phyloP scores from a whole-genome alignment of 371 early-diverging fungal species.

The Saksenaea vasiformis region DNA sequence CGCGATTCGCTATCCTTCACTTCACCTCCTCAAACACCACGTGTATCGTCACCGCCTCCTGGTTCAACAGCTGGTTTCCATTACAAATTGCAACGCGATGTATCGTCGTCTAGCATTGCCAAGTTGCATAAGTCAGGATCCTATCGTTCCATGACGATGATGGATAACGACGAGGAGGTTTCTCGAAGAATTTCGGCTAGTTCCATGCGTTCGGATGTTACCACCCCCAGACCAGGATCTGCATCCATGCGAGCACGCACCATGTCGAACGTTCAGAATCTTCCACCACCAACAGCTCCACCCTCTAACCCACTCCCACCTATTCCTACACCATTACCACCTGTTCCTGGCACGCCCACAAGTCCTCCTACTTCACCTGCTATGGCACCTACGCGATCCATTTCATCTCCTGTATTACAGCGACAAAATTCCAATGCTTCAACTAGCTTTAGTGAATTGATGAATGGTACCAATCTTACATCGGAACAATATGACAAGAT shows the following conservation, averaged over 20 bases:
- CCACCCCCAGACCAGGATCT: slow-evolving; percentile 11
- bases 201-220: slow-evolving; percentile 24
- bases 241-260: slow-evolving; percentile 18
- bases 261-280: slow-evolving; percentile 9
- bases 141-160: slow-evolving; percentile 21
- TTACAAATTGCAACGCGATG: slow-evolving; percentile 28
- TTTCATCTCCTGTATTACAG: slow-evolving; percentile 10
- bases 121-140: slow-evolving; percentile 41
- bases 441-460: slow-evolving; percentile 27
- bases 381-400: not conserved
- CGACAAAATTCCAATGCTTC: slow-evolving; percentile 25
- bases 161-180: slow-evolving; percentile 9
- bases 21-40: slow-evolving; percentile 47
- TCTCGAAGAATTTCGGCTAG: slow-evolving; percentile 16
- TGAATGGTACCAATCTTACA: slow-evolving; percentile 24
- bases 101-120: slow-evolving; percentile 25
- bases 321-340: slow-evolving; percentile 40
- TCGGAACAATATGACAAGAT: slow-evolving; percentile 50
- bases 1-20: slow-evolving; percentile 27
- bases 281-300: slow-evolving; percentile 51
- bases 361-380: slow-evolving; percentile 11
- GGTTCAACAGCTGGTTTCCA: slow-evolving; percentile 17
- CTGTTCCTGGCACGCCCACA: slow-evolving; percentile 17
- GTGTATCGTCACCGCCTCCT: slow-evolving; percentile 29
- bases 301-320: slow-evolving; percentile 55